Base-by-base conservation (phyloP, 1,139 yeast genomes). In the Scheffersomyces stambukii region DNA sequence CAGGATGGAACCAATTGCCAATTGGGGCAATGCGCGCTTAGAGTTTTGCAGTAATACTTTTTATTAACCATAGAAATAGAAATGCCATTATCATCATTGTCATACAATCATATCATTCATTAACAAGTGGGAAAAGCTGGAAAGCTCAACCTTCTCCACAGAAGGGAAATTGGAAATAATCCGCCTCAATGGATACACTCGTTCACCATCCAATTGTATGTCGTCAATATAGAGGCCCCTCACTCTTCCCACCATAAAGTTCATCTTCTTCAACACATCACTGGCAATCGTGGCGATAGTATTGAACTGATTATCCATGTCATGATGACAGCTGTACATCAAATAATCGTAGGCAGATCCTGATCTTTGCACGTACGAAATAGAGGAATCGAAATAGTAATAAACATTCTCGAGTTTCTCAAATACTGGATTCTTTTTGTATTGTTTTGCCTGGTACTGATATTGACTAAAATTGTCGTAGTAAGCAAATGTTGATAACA, bases 191-290 rank as follows among this genome's bases (percentile, higher is more conserved):
- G 66, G 57, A 27, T 52, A 50, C 3, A 50, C 53, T 27, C 59
- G 54, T 27, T 60, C 67, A 0, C 67, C 69, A 3, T 44, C 37
- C 17, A 61, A 43, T 19, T 51, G 42, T 13, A 41, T 37, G 32
- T 64, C 70, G 36, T 64, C 67, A 24, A 64, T 54, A 30, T 54
- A 59, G 13, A 57, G 30, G 3, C 60, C 64, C 29, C 57, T 46
- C 3, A 63, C 52, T 19, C 63, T 46, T 6, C 53, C 59, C 23
- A 58, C 35, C 61, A 63, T 56, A 34, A 55, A 59, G 21, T 48
- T 41, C 42, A 54, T 48, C 31, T 62, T 61, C 38, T 60, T 59
- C 35, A 63, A 48, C 8, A 63, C 54, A 42, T 61, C 68, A 33
- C 50, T 54, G 13, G 62, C 60, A 21, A 63, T 52, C 16, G 60